Percentiles rank a stretch among this genome's conserved stretches.
These are phyloP conservation scores for Miamiensis avidus DNA, from an alignment of 169 alveolate species.

Conservation along the genomic window DNA sequence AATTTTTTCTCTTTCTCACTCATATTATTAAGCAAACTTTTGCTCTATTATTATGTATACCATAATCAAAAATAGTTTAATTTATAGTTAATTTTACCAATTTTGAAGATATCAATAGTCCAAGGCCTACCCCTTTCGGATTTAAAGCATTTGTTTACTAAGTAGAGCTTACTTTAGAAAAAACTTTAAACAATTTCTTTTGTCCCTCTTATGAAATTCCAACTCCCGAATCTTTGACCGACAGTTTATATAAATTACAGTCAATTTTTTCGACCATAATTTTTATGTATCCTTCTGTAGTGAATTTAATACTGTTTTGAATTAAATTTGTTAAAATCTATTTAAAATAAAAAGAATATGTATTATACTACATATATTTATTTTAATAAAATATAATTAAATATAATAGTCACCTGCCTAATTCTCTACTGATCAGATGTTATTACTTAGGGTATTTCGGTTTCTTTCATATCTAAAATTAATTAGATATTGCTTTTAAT, in stretches of 20 bases:
- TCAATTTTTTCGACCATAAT: background rate
- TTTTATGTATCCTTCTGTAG: background rate
- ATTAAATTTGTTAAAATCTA: background rate
- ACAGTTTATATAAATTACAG: no score
- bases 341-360: no score
- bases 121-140: background rate
- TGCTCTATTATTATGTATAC: background rate
- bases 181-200: background rate
- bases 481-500: no score
- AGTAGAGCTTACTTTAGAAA: background rate
- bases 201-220: background rate
- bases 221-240: background rate
- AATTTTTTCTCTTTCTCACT: background rate
- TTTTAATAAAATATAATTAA: no score
- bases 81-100: no score
- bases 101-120: background rate
- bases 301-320: background rate
- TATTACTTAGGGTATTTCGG: background rate
- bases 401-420: background rate
- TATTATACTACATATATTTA: no score
- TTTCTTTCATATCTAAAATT: background rate
- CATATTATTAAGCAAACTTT: background rate
- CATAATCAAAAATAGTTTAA: no score
- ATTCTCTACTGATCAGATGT: background rate
- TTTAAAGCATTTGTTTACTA: background rate